Conservation (phyloP, 257 asterid species). For the Asclepias syriaca region DNA sequence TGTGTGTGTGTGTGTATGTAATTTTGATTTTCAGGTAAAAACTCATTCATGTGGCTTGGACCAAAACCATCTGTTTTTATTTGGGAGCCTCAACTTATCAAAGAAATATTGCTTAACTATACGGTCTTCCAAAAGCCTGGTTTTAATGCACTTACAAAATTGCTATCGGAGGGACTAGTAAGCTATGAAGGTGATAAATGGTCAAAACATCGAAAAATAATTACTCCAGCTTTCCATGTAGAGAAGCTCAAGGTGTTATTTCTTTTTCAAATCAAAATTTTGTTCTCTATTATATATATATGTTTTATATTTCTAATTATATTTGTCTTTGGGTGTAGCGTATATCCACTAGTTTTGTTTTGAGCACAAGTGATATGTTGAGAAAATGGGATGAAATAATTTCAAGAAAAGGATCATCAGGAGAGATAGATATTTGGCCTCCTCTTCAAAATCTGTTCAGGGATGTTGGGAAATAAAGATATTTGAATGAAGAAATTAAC, state of each 20-base stretch:
- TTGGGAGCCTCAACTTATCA: conserved; percentile 21
- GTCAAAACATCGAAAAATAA: no score
- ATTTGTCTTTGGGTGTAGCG: conserved; percentile 17
- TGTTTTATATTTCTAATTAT: not conserved
- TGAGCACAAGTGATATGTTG: conserved; percentile 34
- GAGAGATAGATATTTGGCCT: conserved; percentile 47
- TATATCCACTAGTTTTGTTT: conserved; percentile 37
- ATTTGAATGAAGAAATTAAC: no score
- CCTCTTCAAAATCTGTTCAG: conserved; percentile 22
- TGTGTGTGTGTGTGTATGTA: no score
- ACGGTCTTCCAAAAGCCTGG: conserved; percentile 16
- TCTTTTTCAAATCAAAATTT: no score
- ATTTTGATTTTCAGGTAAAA: not conserved
- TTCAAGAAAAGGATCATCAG: conserved; percentile 13
- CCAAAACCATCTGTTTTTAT: conserved; percentile 16
- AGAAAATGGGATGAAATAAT: conserved; percentile 35
- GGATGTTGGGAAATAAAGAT: no score
- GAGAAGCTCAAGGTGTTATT: not conserved
- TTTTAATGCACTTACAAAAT: conserved; percentile 10
- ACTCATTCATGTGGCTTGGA: conserved; percentile 24
- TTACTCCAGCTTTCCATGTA: no score
- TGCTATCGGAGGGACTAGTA: not conserved
- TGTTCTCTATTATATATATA: no score
- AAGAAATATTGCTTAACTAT: conserved; percentile 19
- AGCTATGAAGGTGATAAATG: no score